phyloP scores from a whole-genome alignment of 1,139 yeast genomes.

The Yamadazyma songkhlaensis region DNA sequence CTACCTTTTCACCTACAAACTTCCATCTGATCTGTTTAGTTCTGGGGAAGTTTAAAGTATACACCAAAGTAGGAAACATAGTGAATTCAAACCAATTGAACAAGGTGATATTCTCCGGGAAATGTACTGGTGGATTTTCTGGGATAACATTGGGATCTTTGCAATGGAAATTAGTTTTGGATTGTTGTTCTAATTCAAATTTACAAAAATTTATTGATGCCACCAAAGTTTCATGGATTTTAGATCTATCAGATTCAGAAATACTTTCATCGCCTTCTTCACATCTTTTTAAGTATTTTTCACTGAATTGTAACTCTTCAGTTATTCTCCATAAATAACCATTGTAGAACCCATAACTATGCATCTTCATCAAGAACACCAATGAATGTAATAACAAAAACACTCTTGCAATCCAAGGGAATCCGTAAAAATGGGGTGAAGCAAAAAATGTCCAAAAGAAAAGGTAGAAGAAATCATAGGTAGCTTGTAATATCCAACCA shows the following conservation, averaged over 20 bases:
- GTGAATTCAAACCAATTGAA: constrained; percentile 69
- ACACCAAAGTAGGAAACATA: constrained; percentile 90
- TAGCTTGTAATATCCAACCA: constrained; percentile 62
- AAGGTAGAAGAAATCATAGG: constrained; percentile 53
- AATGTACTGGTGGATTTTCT: constrained; percentile 28
- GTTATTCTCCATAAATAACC: constrained; percentile 77
- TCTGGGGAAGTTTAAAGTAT: constrained; percentile 77
- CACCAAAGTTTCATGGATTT: constrained; percentile 26
- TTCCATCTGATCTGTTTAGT: constrained; percentile 65
- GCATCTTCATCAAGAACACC: constrained; percentile 89
- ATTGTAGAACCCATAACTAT: constrained; percentile 83
- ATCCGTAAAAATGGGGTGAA: constrained; percentile 40
- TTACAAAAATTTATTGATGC: constrained; percentile 60
- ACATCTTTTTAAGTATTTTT: constrained; percentile 24
- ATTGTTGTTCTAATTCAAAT: constrained; percentile 57
- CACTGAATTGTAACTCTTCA: constrained; percentile 55
- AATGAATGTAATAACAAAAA: constrained; percentile 79
- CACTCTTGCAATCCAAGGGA: constrained; percentile 87
- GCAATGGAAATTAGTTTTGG: constrained; percentile 20
- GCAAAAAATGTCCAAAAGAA: constrained; percentile 52
- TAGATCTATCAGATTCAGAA: constrained; percentile 21
- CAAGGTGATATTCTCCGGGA: constrained; percentile 72
- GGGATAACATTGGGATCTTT: constrained; percentile 19
- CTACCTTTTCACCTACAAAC: constrained; percentile 66
- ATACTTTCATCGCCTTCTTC: constrained; percentile 10